Evolutionary conservation across 1,284 basidiomycete genomes (phyloP), one percentile per base, ranked within the genome.

Genomic region (Cryptococcus sp.): DNA sequence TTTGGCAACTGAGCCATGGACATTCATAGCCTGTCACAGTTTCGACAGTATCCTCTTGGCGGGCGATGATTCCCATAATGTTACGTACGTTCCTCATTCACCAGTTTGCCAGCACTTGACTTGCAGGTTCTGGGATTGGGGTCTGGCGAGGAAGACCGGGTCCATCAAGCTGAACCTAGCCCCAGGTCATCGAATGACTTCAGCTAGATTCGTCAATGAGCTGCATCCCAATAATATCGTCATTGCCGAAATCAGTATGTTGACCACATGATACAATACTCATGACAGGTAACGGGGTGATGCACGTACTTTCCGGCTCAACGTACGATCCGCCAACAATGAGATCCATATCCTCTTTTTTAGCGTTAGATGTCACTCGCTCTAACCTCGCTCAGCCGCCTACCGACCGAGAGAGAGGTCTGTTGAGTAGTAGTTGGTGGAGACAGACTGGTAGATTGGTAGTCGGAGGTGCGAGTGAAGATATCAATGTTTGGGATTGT

Each of bases 401-500:
- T 23, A 24, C 21, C 5, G 21, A 21, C 16, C 41, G 41, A 4
- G 41, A 43, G 16, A 43, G 41, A 43, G 41, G 46, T 34, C 46
- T 46, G n/a, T 31, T 70, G 21, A 46, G 56, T 3, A 60, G 59
- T 13, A 59, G 61, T 14, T 70, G 67, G 67, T 70, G 55, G 53
- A 50, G 67, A 16, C 59, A 61, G 42, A 56, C 54, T 7, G 67
- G 67, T 7, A 55, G 56, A 34, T 44, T 68, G 21, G 57, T 52
- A 37, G 64, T 68, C 0, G 67, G 62, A 0, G 67, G 67, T 0
- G 44, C 55, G 14, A 49, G 52, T 18, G 42, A 48, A 10, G 46
- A 59, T 9, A 52, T 70, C 41, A 68, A 66, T 31, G 57, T 65
- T 1, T 70, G 67, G 67, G 67, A 70, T 47, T 64, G 62, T 53